phyloP scores from a whole-genome alignment of 352 stramenopile species.

The Phytophthora capsici region DNA sequence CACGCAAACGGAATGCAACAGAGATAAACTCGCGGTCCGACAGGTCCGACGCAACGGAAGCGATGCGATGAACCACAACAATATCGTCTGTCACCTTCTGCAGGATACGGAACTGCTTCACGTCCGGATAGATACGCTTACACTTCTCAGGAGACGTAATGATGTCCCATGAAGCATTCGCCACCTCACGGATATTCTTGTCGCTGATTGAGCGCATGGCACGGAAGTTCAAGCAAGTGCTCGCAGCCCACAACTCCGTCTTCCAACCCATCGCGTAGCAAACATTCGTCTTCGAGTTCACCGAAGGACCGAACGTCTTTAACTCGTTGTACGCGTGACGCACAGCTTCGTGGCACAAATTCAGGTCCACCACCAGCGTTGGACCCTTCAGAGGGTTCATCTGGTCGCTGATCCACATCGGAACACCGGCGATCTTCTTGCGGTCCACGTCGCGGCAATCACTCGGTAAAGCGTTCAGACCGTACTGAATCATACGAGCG shows the following conservation, averaged over 20 bases:
- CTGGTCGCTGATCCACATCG: conserved; percentile 84
- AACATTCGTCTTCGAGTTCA: conserved; percentile 87
- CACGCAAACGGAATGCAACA: conserved; percentile 74
- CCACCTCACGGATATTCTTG: conserved; percentile 77
- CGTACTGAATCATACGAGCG: conserved; percentile 85
- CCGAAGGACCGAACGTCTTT: conserved; percentile 73
- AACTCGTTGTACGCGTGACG: conserved; percentile 82
- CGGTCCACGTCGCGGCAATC: conserved; percentile 80
- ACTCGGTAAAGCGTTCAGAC: conserved; percentile 76
- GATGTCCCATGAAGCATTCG: conserved; percentile 81
- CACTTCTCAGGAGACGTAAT: conserved; percentile 85
- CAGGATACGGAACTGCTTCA: conserved; percentile 85
- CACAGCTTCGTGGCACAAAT: conserved; percentile 81
- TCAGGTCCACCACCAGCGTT: conserved; percentile 78
- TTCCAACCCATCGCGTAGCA: conserved; percentile 89
- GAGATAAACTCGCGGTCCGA: conserved; percentile 83
- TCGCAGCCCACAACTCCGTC: conserved; percentile 81
- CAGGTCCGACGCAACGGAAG: conserved; percentile 72
- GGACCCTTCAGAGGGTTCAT: conserved; percentile 80
- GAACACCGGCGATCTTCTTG: conserved; percentile 76
- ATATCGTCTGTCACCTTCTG: conserved; percentile 89
- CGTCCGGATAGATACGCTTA: conserved; percentile 85
- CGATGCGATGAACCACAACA: conserved; percentile 80
- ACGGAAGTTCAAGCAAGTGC: conserved; percentile 79
- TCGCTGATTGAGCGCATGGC: conserved; percentile 64